Evolutionary conservation across 2,329 filamentous ascomycete genomes (phyloP), one percentile per base, ranked within the genome.

Genomic region (Aureobasidium sp.): DNA sequence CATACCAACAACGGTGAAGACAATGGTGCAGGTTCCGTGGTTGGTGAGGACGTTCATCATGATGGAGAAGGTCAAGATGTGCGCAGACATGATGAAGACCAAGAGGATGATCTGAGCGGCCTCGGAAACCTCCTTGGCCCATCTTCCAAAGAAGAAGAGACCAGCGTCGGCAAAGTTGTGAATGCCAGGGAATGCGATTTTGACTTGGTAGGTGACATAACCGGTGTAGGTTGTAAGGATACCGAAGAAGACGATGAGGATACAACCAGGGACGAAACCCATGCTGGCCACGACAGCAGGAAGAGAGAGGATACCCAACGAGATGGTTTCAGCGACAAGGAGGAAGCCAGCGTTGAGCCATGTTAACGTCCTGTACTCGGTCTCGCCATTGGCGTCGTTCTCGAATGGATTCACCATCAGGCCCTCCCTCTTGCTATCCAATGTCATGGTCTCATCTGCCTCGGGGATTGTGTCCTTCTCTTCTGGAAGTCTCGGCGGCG

Each of bases 61-160:
- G 67, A 89, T 86, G 35, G 81, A 81, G 66, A 89, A 89, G 0
- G 86, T 88, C 64, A 90, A 75, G 57, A 88, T 78, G 73, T 91
- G 88, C n/a, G 85, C 87, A 37, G 82, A 85, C 73, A 87, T 85
- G 67, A 88, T 81, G 74, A 90, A 88, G 61, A 87, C 75, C 42
- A 90, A 76, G 72, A 89, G 84, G 19, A 89, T 72, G 11, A 81
- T 75, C 67, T 87, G 85, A 65, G 82, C 85, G 65, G 77, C 73
- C 27, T 85, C 85, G 48, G 88, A 75, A 35, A 90, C 66, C 70
- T 88, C 84, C 64, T 84, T 82, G 1, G 85, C 85, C 42, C 82
- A 75, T 19, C 73, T 75, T 9, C 88, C 88, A 62, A 79, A 77
- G 54, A 90, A 76, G 52, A 89, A 76, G 48, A 80, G 76, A 2